Percentiles rank a stretch among this genome's conserved stretches.
phyloP scores from a whole-genome alignment of 176 grass and related monocot genomes.

The Oryza longistaminata region DNA sequence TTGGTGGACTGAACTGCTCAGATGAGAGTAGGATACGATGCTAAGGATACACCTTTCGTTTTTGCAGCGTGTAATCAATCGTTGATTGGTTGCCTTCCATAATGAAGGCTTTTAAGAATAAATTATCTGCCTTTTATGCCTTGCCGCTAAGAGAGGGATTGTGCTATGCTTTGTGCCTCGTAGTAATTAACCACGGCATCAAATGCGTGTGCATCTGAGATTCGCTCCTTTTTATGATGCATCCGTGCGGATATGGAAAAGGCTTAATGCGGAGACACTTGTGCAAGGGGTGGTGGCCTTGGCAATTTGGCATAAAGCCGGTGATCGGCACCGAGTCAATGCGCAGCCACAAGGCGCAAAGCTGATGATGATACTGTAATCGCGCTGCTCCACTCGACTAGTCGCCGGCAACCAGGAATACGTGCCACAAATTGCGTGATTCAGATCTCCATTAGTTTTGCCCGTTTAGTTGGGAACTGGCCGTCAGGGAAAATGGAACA shows the following conservation, averaged over 20 bases:
- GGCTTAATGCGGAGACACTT: neutral
- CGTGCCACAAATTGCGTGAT: constrained; percentile 9
- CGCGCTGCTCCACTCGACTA: neutral
- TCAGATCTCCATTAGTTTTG: neutral
- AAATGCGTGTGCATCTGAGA: constrained; percentile 24
- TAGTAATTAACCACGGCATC: constrained; percentile 7
- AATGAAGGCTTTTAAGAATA: neutral
- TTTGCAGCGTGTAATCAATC: neutral
- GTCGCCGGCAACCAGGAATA: neutral
- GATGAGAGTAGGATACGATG: neutral
- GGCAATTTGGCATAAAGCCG: neutral
- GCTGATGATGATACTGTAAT: neutral
- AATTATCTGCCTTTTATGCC: neutral
- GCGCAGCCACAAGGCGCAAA: neutral
- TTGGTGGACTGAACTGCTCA: neutral
- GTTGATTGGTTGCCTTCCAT: constrained; percentile 9
- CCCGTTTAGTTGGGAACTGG: neutral
- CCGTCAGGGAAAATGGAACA: no score
- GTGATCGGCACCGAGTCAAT: neutral
- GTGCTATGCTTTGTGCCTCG: neutral
- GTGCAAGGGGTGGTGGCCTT: neutral
- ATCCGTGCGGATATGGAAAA: constrained; percentile 39
- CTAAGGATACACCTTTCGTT: neutral
- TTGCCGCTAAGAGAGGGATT: neutral
- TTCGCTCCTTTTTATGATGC: constrained; percentile 28